These are phyloP conservation scores for Serendipita sp. DNA, from an alignment of 768 basidiomycete genomes.

Conservation along the genomic window DNA sequence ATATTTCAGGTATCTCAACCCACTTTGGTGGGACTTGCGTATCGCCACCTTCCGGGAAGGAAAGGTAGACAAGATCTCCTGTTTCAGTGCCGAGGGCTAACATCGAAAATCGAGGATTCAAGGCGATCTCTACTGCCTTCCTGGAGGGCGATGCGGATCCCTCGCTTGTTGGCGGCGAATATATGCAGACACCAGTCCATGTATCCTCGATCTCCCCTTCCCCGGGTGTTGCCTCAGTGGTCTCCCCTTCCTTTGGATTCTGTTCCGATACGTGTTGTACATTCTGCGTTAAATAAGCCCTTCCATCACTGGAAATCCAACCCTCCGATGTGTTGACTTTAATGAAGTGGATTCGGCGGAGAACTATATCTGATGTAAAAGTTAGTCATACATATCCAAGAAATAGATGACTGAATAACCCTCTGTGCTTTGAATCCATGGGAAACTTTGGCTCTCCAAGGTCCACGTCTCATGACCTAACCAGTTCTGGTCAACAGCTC, in stretches of 20 bases:
- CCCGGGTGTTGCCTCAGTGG: slow-evolving; percentile 15
- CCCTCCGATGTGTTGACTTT: slow-evolving; percentile 49
- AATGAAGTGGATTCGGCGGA: slow-evolving; percentile 46
- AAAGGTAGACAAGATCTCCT: neutral
- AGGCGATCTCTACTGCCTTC: slow-evolving; percentile 6
- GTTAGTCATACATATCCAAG: neutral
- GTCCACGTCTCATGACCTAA: slow-evolving; percentile 53
- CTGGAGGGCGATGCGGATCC: neutral
- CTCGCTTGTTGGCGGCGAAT: neutral
- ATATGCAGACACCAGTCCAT: slow-evolving; percentile 11
- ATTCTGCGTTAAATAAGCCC: slow-evolving; percentile 58
- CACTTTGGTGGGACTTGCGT: neutral
- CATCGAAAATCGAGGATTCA: neutral
- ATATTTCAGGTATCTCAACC: slow-evolving; percentile 31
- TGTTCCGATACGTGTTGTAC: neutral
- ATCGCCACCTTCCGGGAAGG: slow-evolving; percentile 23
- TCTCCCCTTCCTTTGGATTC: slow-evolving; percentile 28
- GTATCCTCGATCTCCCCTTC: slow-evolving; percentile 12
- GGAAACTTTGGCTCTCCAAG: slow-evolving; percentile 45
- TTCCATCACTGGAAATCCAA: slow-evolving; percentile 76
- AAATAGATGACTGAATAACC: slow-evolving; percentile 26
- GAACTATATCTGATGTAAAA: slow-evolving; percentile 28
- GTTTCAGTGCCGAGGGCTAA: neutral
- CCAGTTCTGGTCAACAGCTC: slow-evolving; percentile 23
- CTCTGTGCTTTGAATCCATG: slow-evolving; percentile 61